phyloP scores from a whole-genome alignment of 2,329 filamentous ascomycete species.

The Orbilia ellipsospora region DNA sequence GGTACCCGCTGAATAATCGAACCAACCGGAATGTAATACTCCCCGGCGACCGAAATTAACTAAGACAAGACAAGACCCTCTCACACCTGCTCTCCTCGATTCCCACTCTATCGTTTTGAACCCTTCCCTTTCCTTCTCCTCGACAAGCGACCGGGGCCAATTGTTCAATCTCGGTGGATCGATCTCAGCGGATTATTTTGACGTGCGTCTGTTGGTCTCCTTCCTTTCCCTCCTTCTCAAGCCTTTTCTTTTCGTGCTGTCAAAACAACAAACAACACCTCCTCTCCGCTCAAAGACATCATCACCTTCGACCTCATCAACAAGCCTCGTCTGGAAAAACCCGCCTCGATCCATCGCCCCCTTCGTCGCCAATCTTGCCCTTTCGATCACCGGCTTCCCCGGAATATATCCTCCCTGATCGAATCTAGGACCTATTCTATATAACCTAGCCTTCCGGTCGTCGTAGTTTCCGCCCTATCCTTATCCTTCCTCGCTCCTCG shows the following conservation, averaged over 20 bases:
- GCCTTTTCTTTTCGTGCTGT: background rate
- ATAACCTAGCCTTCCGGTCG: background rate
- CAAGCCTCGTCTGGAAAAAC: constrained; percentile 12
- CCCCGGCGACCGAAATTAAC: constrained; percentile 24
- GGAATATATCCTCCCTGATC: constrained; percentile 8
- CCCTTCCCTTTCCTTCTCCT: constrained; percentile 13
- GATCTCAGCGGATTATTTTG: constrained; percentile 2
- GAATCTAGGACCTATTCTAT: background rate
- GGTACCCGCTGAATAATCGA: constrained; percentile 17
- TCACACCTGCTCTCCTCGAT: constrained; percentile 14
- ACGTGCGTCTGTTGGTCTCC: constrained; percentile 7
- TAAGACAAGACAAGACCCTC: background rate
- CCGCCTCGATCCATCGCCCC: background rate
- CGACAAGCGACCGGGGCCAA: background rate
- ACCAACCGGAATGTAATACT: constrained; percentile 6
- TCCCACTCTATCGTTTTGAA: background rate
- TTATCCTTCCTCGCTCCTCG: constrained; percentile 6
- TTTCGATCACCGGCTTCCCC: constrained; percentile 13
- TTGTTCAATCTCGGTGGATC: constrained; percentile 1
- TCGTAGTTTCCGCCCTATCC: background rate
- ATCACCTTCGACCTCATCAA: constrained; percentile 13
- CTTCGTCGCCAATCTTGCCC: constrained; percentile 21
- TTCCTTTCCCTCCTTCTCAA: background rate
- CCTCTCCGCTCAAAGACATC: constrained; percentile 9
- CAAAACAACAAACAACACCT: constrained; percentile 36